Evolutionary conservation across 805 yeast species (phyloP).

Genomic region (Tetrapisispora iriomotensis): DNA sequence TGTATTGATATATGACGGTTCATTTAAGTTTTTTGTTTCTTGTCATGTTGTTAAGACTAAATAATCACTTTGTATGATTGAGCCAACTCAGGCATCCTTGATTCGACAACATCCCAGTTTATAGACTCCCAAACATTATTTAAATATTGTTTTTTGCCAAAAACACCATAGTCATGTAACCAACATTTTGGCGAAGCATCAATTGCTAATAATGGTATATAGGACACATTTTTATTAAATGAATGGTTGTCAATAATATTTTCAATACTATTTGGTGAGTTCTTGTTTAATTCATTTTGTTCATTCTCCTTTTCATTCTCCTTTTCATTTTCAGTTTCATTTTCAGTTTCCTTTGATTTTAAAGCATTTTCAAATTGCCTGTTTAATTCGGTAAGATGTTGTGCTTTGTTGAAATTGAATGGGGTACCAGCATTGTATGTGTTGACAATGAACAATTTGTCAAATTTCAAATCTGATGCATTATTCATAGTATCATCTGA

Average conservation of each 20-base stretch:
- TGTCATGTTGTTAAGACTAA: no score
- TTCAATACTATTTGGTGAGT: not conserved
- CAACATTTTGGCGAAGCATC: conserved; percentile 67
- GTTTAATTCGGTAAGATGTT: conserved; percentile 25
- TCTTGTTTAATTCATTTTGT: conserved; percentile 1
- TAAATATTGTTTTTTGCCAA: conserved; percentile 56
- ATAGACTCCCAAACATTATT: conserved; percentile 59
- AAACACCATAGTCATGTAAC: conserved; percentile 67
- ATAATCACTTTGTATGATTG: conserved; percentile 1
- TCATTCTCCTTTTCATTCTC: no score
- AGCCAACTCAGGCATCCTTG: conserved; percentile 28
- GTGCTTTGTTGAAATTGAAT: conserved; percentile 47
- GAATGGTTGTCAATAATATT: not conserved
- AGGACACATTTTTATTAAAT: conserved; percentile 6
- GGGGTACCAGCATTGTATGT: conserved; percentile 90
- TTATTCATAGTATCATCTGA: conserved; percentile 4
- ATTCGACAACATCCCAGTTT: conserved; percentile 60
- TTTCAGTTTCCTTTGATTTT: not conserved
- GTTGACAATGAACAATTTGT: conserved; percentile 56
- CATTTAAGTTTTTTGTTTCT: no score
- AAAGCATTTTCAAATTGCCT: not conserved
- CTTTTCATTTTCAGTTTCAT: conserved; percentile 1
- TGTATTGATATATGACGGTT: no score
- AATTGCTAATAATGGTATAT: conserved; percentile 56
- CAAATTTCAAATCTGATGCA: conserved; percentile 23